These are phyloP conservation scores for Metschnikowia reukaufii DNA, from an alignment of 805 yeast species.

Conservation along the genomic window DNA sequence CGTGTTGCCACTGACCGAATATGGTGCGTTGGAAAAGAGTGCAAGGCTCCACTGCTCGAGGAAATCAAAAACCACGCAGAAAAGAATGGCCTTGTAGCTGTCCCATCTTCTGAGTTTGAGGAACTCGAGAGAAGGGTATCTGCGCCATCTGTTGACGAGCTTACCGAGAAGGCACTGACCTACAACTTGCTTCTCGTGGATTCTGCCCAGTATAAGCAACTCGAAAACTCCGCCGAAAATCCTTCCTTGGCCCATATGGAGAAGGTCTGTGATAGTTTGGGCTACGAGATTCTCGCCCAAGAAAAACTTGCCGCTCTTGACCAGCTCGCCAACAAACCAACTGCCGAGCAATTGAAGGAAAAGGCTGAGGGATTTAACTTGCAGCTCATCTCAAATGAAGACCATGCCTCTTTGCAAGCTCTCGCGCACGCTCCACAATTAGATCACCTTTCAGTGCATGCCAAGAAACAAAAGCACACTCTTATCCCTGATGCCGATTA, in stretches of 20 bases:
- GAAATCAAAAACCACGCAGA: slow-evolving; percentile 9
- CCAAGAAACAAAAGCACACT: slow-evolving; percentile 3
- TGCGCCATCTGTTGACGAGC: slow-evolving; percentile 19
- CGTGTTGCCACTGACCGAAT: slow-evolving; percentile 10
- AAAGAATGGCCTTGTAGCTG: neutral
- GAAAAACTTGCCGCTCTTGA: slow-evolving; percentile 13
- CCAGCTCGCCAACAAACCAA: slow-evolving; percentile 19
- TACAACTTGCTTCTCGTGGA: slow-evolving; percentile 7
- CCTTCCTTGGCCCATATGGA: slow-evolving; percentile 27
- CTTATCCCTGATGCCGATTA: neutral
- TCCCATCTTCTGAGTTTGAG: slow-evolving; percentile 4
- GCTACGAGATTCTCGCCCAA: slow-evolving; percentile 11
- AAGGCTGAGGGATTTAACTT: slow-evolving; percentile 10
- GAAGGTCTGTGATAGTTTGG: slow-evolving; percentile 15
- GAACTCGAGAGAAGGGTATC: slow-evolving; percentile 10
- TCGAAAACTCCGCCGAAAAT: slow-evolving; percentile 28
- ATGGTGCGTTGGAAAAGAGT: slow-evolving; percentile 6
- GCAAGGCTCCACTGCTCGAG: slow-evolving; percentile 19
- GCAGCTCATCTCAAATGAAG: slow-evolving; percentile 5
- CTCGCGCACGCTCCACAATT: slow-evolving; percentile 20
- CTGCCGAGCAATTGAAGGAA: slow-evolving; percentile 17
- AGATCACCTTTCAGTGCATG: slow-evolving; percentile 19
- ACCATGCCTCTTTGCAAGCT: slow-evolving; percentile 10
- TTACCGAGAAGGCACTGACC: slow-evolving; percentile 7
- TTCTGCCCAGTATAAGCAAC: slow-evolving; percentile 3